These are phyloP conservation scores for Limonium bicolor DNA, from an alignment of 148 eudicot species.

Conservation along the genomic window DNA sequence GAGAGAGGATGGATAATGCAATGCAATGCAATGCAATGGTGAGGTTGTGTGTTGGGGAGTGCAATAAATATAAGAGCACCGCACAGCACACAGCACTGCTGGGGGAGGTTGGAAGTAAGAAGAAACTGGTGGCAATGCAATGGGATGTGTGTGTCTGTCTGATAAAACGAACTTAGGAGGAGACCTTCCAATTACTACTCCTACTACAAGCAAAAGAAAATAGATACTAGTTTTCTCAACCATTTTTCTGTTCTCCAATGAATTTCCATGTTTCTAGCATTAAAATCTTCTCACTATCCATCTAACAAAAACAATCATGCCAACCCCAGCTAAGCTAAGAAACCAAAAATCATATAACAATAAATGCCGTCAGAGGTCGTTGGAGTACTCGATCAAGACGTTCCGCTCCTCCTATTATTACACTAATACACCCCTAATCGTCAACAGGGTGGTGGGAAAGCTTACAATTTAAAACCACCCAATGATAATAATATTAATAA, in stretches of 20 bases:
- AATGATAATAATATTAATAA: not conserved
- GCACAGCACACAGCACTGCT: too few relatives aligned
- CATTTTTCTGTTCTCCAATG: not conserved
- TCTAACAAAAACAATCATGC: not conserved
- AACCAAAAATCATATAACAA: constrained; percentile 11
- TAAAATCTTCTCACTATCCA: not conserved
- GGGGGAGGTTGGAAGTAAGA: not conserved
- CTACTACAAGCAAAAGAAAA: not conserved
- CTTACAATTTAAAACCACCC: not conserved
- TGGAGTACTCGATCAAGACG: constrained; percentile 17
- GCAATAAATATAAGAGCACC: not conserved
- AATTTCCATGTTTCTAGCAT: not conserved
- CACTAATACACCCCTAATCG: not conserved
- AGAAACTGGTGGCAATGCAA: not conserved
- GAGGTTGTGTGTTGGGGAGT: not conserved
- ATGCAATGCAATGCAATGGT: not conserved
- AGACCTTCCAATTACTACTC: not conserved
- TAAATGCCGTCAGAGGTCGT: constrained; percentile 75
- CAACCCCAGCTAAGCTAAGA: constrained; percentile 11
- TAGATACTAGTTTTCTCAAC: not conserved
- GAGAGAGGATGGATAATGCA: not conserved
- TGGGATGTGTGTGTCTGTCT: not conserved
- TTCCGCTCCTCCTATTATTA: too few relatives aligned
- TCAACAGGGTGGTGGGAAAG: not conserved
- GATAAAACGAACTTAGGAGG: not conserved